phyloP scores from a whole-genome alignment of 2,329 filamentous ascomycete genomes.

The Sclerotinia minor region DNA sequence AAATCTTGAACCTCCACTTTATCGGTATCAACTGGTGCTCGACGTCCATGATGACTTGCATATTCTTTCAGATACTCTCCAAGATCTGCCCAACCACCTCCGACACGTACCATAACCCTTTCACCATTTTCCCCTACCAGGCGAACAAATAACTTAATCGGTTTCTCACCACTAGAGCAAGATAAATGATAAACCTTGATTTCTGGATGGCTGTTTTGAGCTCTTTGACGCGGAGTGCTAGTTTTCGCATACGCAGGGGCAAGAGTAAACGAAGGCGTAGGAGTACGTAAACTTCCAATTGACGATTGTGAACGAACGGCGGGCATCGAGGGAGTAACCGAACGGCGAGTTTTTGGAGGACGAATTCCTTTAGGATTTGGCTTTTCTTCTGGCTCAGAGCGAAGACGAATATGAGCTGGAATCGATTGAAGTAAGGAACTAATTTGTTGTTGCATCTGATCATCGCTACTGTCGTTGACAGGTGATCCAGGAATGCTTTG shows the following conservation, averaged over 20 bases:
- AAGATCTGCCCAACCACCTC: constrained; percentile 96
- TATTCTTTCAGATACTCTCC: constrained; percentile 95
- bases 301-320: constrained; percentile 31
- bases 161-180: constrained; percentile 76
- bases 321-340: constrained; percentile 34
- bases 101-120: constrained; percentile 95
- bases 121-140: constrained; percentile 87
- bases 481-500: constrained; percentile 32
- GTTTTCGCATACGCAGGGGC: constrained; percentile 57
- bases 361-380: constrained; percentile 39
- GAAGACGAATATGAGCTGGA: constrained; percentile 76
- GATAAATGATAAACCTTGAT: constrained; percentile 93
- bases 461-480: constrained; percentile 48
- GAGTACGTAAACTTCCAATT: constrained; percentile 46
- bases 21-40: constrained; percentile 51
- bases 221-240: constrained; percentile 47
- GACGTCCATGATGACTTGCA: constrained; percentile 85
- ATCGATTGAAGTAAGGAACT: constrained; percentile 75
- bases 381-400: constrained; percentile 49
- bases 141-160: constrained; percentile 92
- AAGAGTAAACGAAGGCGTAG: constrained; percentile 68
- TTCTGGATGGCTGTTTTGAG: constrained; percentile 61
- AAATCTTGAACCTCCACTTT: constrained; percentile 61
- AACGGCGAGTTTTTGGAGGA: constrained; percentile 43
- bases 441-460: constrained; percentile 77